phyloP scores from a whole-genome alignment of 495 filamentous ascomycete genomes.

The Peziza echinospora region DNA sequence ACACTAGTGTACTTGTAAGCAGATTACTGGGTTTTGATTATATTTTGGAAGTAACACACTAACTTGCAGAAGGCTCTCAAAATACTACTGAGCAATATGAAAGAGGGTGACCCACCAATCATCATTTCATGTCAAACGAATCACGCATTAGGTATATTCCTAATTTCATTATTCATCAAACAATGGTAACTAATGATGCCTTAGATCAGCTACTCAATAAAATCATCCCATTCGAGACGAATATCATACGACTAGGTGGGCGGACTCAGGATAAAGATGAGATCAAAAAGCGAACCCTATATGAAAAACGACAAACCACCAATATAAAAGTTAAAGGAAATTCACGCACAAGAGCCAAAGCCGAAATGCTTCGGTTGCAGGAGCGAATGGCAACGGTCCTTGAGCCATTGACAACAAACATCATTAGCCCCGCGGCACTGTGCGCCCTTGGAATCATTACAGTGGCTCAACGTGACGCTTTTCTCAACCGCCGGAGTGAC shows the following conservation, averaged over 20 bases:
- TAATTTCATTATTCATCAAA: too few relatives aligned
- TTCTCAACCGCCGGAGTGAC: slow-evolving; percentile 30
- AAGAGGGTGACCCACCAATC: slow-evolving; percentile 42
- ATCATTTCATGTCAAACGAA: slow-evolving; percentile 76
- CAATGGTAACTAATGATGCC: too few relatives aligned
- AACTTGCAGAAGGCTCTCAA: slow-evolving; percentile 36
- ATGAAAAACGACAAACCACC: slow-evolving; percentile 28
- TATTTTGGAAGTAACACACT: slow-evolving; percentile 41
- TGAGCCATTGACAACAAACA: slow-evolving; percentile 23
- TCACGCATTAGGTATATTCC: slow-evolving; percentile 41
- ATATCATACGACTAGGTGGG: slow-evolving; percentile 60
- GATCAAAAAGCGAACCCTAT: slow-evolving; percentile 44
- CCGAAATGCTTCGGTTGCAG: slow-evolving; percentile 25
- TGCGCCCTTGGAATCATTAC: slow-evolving; percentile 36
- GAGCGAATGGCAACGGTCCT: slow-evolving; percentile 29
- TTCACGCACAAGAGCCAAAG: slow-evolving; percentile 18
- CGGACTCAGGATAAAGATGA: slow-evolving; percentile 40
- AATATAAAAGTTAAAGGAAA: slow-evolving; percentile 19
- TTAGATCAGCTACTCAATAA: slow-evolving; percentile 55
- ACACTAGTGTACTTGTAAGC: slow-evolving; percentile 8
- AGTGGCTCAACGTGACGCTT: slow-evolving; percentile 35
- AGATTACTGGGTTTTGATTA: neutral
- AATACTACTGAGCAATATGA: slow-evolving; percentile 41
- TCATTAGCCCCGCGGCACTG: slow-evolving; percentile 29
- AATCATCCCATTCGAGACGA: slow-evolving; percentile 38